Percentiles rank a stretch among this genome's conserved stretches.
Conservation (phyloP, 345 rosid genomes). For the Eucalyptus regnans region DNA sequence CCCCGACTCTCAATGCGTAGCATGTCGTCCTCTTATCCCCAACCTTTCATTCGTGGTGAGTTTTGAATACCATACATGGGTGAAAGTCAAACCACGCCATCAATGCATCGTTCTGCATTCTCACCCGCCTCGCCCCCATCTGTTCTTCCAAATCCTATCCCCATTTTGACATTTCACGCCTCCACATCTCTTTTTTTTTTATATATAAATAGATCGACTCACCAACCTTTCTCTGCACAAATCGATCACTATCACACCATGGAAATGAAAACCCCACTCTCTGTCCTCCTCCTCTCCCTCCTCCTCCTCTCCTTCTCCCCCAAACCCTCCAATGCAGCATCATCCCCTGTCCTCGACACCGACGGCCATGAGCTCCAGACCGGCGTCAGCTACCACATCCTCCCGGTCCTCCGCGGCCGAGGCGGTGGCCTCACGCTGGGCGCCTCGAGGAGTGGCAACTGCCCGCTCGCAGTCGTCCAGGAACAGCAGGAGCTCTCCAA, state of each 20-base stretch:
- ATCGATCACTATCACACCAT: neutral
- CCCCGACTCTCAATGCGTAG: neutral
- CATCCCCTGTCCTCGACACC: conserved; percentile 11
- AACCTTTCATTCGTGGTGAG: neutral
- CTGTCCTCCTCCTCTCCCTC: neutral
- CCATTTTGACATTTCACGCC: neutral
- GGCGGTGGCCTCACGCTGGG: conserved; percentile 26
- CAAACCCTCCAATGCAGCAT: neutral
- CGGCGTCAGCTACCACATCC: conserved; percentile 10
- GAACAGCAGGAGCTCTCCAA: neutral
- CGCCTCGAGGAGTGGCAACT: neutral
- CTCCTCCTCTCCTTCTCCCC: neutral
- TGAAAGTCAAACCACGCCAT: neutral
- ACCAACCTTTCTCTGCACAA: neutral
- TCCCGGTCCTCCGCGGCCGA: conserved; percentile 12
- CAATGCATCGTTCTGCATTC: neutral
- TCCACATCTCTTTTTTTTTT: neutral
- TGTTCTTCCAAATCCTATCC: neutral
- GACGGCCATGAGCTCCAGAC: neutral
- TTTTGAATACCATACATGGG: no score
- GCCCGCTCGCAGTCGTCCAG: conserved; percentile 22
- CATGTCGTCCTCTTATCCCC: neutral
- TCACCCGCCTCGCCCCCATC: neutral
- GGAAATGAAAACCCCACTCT: neutral
- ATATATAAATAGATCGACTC: neutral